A percentile compares a stretch with the other conserved stretches of the same genome.
Evolutionary conservation across 768 basidiomycete species (phyloP).

Genomic region (Trametes maxima): DNA sequence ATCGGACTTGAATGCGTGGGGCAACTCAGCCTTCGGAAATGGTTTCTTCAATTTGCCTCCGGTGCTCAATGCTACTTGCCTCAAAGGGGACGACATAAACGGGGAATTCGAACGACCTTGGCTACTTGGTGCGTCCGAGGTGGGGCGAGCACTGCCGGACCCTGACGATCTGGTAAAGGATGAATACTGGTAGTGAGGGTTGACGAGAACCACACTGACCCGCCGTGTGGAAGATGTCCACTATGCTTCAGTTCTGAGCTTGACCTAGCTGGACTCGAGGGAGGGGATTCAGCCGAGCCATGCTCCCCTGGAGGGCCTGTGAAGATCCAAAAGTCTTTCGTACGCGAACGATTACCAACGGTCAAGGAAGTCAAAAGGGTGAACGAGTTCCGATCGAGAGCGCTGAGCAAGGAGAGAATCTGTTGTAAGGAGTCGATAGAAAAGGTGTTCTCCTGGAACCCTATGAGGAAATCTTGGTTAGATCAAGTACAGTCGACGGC

Average conservation of each 20-base stretch:
- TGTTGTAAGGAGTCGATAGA: constrained; percentile 72
- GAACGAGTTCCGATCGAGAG: constrained; percentile 70
- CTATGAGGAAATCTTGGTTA: constrained; percentile 39
- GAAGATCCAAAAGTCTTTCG: constrained; percentile 81
- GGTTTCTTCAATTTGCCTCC: constrained; percentile 52
- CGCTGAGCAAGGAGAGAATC: constrained; percentile 65
- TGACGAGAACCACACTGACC: not conserved
- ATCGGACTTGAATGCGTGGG: constrained; percentile 49
- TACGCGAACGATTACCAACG: constrained; percentile 69
- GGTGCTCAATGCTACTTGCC: constrained; percentile 25
- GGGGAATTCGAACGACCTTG: constrained; percentile 18
- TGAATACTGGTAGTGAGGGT: not conserved
- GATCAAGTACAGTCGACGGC: constrained; percentile 19
- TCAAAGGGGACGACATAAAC: constrained; percentile 24
- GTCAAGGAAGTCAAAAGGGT: constrained; percentile 69
- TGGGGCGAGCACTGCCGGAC: constrained; percentile 5
- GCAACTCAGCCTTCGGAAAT: constrained; percentile 63
- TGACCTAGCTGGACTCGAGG: constrained; percentile 38
- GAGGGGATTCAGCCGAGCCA: constrained; percentile 36
- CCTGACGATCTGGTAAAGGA: not conserved
- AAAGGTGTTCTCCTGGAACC: constrained; percentile 80
- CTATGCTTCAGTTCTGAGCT: constrained; percentile 37
- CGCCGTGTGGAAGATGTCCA: constrained; percentile 4
- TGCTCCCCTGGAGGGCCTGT: constrained; percentile 46
- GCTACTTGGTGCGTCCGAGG: constrained; percentile 6